Percentiles rank a stretch among this genome's conserved stretches.
Conservation (phyloP, 441 rosid species). For the Rhodomyrtus psidioides region DNA sequence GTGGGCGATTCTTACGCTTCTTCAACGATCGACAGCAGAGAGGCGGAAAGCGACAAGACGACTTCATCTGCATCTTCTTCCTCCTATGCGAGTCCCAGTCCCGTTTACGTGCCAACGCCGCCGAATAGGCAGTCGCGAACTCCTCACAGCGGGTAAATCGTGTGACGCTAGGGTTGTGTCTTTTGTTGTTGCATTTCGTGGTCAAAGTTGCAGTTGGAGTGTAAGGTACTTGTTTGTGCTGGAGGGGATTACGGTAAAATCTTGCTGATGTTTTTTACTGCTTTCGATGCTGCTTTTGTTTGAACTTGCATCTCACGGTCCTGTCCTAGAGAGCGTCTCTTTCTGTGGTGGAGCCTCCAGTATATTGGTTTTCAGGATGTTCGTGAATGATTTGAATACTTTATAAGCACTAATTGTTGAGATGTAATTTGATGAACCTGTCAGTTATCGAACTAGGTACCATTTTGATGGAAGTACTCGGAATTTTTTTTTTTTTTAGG, state of each 20-base stretch:
- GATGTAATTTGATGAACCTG: neutral
- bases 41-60: neutral
- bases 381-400: neutral
- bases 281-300: neutral
- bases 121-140: no score
- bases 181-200: no score
- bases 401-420: neutral
- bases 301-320: neutral
- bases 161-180: no score
- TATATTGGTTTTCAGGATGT: neutral
- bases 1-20: neutral
- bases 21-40: neutral
- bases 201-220: no score
- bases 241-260: neutral
- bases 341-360: neutral
- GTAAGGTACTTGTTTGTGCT: neutral
- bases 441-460: constrained; percentile 32
- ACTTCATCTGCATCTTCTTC: neutral
- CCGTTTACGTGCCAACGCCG: no score
- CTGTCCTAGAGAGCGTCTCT: neutral
- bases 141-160: no score
- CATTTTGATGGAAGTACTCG: constrained; percentile 82
- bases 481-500: constrained; percentile 79
- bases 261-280: neutral
- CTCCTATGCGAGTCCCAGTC: no score